Percentiles rank a stretch among this genome's conserved stretches.
These are phyloP conservation scores for Tricholoma bakamatsutake DNA, from an alignment of 768 basidiomycete species.

Conservation along the genomic window DNA sequence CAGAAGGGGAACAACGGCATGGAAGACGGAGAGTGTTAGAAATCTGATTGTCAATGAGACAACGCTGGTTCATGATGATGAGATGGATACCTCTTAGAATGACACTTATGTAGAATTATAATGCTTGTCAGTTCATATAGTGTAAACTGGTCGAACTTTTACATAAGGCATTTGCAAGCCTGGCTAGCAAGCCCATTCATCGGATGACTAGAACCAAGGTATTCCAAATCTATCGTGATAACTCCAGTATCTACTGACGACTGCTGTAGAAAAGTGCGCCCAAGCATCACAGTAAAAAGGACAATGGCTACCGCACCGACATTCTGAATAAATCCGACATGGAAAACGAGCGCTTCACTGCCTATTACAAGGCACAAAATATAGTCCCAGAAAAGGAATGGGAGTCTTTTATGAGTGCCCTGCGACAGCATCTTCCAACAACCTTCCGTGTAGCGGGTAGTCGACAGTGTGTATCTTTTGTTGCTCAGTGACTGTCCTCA, in stretches of 20 bases:
- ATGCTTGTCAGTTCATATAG: too few relatives aligned
- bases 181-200: not conserved
- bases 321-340: constrained; percentile 56
- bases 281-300: constrained; percentile 5
- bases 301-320: constrained; percentile 39
- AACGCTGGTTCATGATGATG: constrained; percentile 52
- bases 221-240: not conserved
- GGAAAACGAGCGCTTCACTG: constrained; percentile 61
- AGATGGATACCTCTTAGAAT: constrained; percentile 71
- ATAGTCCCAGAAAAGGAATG: constrained; percentile 79
- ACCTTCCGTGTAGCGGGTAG: constrained; percentile 92
- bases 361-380: constrained; percentile 71
- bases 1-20: constrained; percentile 83
- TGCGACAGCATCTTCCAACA: constrained; percentile 77
- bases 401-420: constrained; percentile 57
- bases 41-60: constrained; percentile 68
- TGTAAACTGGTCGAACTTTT: not conserved
- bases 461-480: constrained; percentile 52
- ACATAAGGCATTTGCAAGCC: too few relatives aligned
- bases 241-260: not conserved
- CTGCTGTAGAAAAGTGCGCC: not conserved
- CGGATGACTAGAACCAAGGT: constrained; percentile 1
- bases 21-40: constrained; percentile 76
- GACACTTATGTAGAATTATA: not conserved
- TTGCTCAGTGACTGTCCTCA: not conserved